These are phyloP conservation scores for Rhodofomes roseus DNA, from an alignment of 1,284 basidiomycete species.

Conservation along the genomic window DNA sequence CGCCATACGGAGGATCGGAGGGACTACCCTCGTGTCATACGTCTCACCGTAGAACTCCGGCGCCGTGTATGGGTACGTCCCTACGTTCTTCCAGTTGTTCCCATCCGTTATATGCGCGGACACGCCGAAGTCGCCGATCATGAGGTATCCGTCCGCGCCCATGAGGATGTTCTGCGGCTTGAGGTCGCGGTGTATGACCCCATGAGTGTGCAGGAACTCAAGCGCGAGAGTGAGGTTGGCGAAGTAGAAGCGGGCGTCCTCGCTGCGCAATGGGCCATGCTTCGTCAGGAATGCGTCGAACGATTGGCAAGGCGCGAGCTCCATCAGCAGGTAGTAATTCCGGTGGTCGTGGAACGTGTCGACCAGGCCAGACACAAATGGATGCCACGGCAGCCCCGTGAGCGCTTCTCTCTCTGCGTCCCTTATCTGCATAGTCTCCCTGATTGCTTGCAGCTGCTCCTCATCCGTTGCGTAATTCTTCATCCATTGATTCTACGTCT, in stretches of 20 bases:
- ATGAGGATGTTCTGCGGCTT: constrained; percentile 85
- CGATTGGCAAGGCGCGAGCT: constrained; percentile 41
- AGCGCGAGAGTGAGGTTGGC: constrained; percentile 65
- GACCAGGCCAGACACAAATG: constrained; percentile 44
- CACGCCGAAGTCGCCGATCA: constrained; percentile 72
- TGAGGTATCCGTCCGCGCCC: constrained; percentile 55
- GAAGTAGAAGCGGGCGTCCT: constrained; percentile 44
- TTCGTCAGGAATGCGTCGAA: constrained; percentile 34
- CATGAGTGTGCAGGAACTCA: constrained; percentile 68
- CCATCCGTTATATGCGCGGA: constrained; percentile 49
- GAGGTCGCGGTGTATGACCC: constrained; percentile 81
- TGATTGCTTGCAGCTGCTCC: constrained; percentile 13
- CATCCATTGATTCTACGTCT: not conserved
- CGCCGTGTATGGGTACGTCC: constrained; percentile 69
- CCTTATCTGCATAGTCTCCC: not conserved
- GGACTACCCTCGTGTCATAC: constrained; percentile 26
- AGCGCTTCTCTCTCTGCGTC: constrained; percentile 40
- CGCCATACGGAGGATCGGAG: constrained; percentile 36
- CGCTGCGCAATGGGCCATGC: constrained; percentile 29
- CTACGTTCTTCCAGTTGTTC: constrained; percentile 47
- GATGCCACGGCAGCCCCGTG: constrained; percentile 43
- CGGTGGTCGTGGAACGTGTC: constrained; percentile 40
- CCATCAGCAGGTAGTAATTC: constrained; percentile 47
- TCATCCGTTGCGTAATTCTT: constrained; percentile 4
- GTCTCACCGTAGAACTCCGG: constrained; percentile 61